Conservation (phyloP, 257 asterid genomes). For the Solanum ossicruentum region DNA sequence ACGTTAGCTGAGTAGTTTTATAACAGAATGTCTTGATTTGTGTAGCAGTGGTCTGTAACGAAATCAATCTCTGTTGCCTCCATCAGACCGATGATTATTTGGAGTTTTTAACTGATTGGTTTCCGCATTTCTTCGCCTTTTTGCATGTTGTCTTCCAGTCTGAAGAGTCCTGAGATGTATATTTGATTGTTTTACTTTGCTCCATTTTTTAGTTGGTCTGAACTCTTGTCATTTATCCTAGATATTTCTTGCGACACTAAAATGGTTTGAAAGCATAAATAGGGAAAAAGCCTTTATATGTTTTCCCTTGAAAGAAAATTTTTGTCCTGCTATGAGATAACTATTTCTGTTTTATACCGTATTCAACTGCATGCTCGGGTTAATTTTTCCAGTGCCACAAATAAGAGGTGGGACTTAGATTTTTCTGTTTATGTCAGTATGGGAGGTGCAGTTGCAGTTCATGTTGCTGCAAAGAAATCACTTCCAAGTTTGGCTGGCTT, state of each 20-base stretch:
- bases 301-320: not conserved
- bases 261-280: not conserved
- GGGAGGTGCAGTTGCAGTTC: conserved; percentile 94
- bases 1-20: not conserved
- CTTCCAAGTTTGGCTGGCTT: conserved; percentile 74
- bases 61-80: not conserved
- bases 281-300: not conserved
- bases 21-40: not conserved
- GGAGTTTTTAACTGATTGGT: not conserved
- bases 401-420: not conserved
- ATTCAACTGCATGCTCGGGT: not conserved
- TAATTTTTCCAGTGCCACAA: not conserved
- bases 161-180: not conserved
- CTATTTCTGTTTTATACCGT: not conserved
- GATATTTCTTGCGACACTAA: not conserved
- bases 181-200: not conserved
- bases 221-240: not conserved
- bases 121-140: not conserved
- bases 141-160: not conserved
- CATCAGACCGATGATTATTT: not conserved
- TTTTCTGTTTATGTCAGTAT: conserved; percentile 30
- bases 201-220: not conserved
- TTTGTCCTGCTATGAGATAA: not conserved
- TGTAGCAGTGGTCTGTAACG: not conserved
- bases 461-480: conserved; percentile 75